Evolutionary conservation across 1,139 yeast genomes (phyloP), one percentile per base, ranked within the genome.

Genomic region (Yamadazyma siamensis): DNA sequence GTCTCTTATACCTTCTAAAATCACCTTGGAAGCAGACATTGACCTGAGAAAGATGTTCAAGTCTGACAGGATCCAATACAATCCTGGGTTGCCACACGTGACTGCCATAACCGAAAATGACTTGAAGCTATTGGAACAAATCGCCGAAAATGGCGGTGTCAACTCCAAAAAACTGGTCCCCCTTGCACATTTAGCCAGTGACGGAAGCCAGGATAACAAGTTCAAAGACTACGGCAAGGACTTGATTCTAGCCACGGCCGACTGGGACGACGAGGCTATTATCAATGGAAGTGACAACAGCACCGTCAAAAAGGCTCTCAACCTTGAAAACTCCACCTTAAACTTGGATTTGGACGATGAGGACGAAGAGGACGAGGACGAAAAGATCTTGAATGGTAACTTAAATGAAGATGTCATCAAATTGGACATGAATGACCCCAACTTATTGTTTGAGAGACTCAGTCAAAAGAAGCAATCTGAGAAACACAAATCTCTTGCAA

Each of bases 401-500:
- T 50, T 84, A 21, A 57, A 63, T 44, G 35, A 56, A 23, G 63
- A 52, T 22, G 65, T 62, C 35, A 68, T 77, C 34, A 71, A 66
- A 42, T 58, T 91, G 26, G 95, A 91, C 54, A 74, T 88, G 82
- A 91, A 91, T 51, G 99, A 91, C 57, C 85, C 94, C 9, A 70
- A 80, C 32, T 59, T 89, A 37, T 56, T 88, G 26, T 80, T 89
- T 44, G 74, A 82, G 14, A 27, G 28, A 12, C 17, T 33, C 5
- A 18, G 20, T 8, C 27, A 32, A 18, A 76, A 79, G 4, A 46
- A 39, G 23, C 10, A 18, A 10, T 44, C 33, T 17, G 48, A 50
- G 22, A 44, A 39, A 14, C 35, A 44, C 6, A 49, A 47, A 31
- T 37, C 61, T 34, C 50, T 55, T 40, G 63, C 74, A 4, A 28